Evolutionary conservation across 2,329 filamentous ascomycete species (phyloP), one percentile per base, ranked within the genome.

Genomic region (Chaetomiaceae sp.): DNA sequence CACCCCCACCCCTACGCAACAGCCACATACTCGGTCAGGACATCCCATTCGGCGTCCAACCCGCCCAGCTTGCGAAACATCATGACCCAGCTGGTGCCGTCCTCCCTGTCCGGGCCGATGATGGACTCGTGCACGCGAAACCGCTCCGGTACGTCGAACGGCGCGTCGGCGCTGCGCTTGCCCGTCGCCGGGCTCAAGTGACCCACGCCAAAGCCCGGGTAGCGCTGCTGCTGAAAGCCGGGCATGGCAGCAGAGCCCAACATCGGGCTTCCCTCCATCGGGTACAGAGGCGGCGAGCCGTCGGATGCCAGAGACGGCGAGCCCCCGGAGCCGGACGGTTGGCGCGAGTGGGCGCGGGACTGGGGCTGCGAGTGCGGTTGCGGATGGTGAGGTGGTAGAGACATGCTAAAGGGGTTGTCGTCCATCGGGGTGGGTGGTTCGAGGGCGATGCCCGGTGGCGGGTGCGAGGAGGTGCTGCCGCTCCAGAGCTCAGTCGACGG

Each of bases 91-190:
- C 52, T 62, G 24, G 49, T 50, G 7, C 62, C 61, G 20, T 62
- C 58, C 34, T 58, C 61, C 43, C 56, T 58, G 32, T 62, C 58
- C 4, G 54, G 51, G 14, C 59, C 59, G 32, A 64, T 59, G 5
- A 62, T 56, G 4, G 58, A 55, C 17, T 62, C 56, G 22, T 61
- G 60, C 30, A 65, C 60, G 7, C 62, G 54, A 12, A 58, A 54
- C 24, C 57, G 50, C 53, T 65, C 62, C 0, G 62, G 62, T 14
- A 65, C 48, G n/a, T 60, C 61, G 43, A 61, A 64, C 12, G 62
- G 62, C 39, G 62, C 50, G 37, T 64, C 59, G 10, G 44, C 50
- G 38, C 53, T 57, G 20, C 54, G 54, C 22, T 32, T 11, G 10
- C 36, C 15, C 41, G 26, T 46, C 18, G 22, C 42, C 18, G 26